Evolutionary conservation across 2,329 filamentous ascomycete species (phyloP).

Genomic region (Hypoxylon sp.): DNA sequence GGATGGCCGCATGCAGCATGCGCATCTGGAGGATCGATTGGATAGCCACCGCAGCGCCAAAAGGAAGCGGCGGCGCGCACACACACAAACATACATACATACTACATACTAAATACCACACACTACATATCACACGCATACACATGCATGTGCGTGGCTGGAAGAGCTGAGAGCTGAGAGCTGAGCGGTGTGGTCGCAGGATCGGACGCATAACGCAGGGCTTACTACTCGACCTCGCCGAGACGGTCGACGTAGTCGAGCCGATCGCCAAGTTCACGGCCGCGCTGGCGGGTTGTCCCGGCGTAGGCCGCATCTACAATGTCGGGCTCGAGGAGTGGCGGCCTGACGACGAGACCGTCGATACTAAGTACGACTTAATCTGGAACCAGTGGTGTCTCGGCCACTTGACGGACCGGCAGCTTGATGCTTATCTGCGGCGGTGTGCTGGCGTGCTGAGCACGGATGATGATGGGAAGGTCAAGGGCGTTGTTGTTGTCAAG

Average conservation of each 20-base stretch:
- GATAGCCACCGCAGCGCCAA: neutral
- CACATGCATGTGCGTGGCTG: slow-evolving; percentile 2
- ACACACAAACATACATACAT: neutral
- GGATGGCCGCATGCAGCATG: neutral
- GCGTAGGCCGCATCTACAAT: slow-evolving; percentile 76
- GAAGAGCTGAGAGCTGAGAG: neutral
- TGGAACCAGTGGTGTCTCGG: slow-evolving; percentile 95
- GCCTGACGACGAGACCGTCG: slow-evolving; percentile 58
- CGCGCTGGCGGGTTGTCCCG: slow-evolving; percentile 69
- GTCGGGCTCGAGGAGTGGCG: slow-evolving; percentile 81
- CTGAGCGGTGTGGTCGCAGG: slow-evolving; percentile 58
- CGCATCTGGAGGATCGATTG: neutral
- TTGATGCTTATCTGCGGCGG: slow-evolving; percentile 75
- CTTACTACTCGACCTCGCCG: slow-evolving; percentile 78
- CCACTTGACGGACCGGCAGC: slow-evolving; percentile 81
- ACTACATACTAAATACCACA: neutral
- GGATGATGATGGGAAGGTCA: slow-evolving; percentile 48
- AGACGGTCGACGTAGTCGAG: slow-evolving; percentile 85
- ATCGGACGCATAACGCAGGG: slow-evolving; percentile 88
- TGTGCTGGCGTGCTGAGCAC: slow-evolving; percentile 64
- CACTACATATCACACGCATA: slow-evolving; percentile 1
- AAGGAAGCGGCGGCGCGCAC: slow-evolving; percentile 1
- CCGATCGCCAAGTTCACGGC: slow-evolving; percentile 86
- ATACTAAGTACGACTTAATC: slow-evolving; percentile 79
- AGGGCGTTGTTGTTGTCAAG: slow-evolving; percentile 78